phyloP scores from a whole-genome alignment of 1,284 basidiomycete species.

The Pulchroboletus neoregius region DNA sequence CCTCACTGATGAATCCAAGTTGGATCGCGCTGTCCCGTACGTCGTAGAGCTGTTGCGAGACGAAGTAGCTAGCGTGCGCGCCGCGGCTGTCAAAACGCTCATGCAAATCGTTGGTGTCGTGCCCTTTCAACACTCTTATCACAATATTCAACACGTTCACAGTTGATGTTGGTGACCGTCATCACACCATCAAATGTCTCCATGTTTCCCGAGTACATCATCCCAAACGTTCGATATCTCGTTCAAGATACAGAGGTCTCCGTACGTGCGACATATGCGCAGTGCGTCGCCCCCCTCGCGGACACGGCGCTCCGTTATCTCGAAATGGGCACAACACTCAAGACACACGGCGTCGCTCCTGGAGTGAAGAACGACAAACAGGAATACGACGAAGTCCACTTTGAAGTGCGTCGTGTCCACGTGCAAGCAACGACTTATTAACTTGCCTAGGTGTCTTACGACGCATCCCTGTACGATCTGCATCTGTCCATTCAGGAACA shows the following conservation, averaged over 20 bases:
- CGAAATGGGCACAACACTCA: conserved; percentile 89
- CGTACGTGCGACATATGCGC: conserved; percentile 88
- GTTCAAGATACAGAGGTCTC: conserved; percentile 80
- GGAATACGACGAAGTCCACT: conserved; percentile 71
- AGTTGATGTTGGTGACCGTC: conserved; percentile 83
- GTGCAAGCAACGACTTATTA: neutral
- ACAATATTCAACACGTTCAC: conserved; percentile 3
- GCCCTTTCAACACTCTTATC: neutral
- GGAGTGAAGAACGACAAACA: conserved; percentile 47
- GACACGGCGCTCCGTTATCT: conserved; percentile 82
- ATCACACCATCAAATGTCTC: conserved; percentile 88
- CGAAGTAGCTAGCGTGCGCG: conserved; percentile 76
- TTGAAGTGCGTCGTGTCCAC: conserved; percentile 52
- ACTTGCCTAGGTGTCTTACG: conserved; percentile 73
- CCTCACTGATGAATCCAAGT: conserved; percentile 91
- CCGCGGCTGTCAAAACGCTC: conserved; percentile 74
- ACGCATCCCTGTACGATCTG: conserved; percentile 80
- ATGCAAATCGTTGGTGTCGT: conserved; percentile 71
- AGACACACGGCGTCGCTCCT: conserved; percentile 66
- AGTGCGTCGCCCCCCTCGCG: conserved; percentile 81
- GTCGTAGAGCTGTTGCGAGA: conserved; percentile 88
- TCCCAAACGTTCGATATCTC: conserved; percentile 85
- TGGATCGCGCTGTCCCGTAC: conserved; percentile 93
- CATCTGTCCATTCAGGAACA: conserved; percentile 87
- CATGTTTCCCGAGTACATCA: conserved; percentile 92